These are phyloP conservation scores for Vaccinium vitisidaea DNA, from an alignment of 148 eudicot genomes.

Conservation along the genomic window DNA sequence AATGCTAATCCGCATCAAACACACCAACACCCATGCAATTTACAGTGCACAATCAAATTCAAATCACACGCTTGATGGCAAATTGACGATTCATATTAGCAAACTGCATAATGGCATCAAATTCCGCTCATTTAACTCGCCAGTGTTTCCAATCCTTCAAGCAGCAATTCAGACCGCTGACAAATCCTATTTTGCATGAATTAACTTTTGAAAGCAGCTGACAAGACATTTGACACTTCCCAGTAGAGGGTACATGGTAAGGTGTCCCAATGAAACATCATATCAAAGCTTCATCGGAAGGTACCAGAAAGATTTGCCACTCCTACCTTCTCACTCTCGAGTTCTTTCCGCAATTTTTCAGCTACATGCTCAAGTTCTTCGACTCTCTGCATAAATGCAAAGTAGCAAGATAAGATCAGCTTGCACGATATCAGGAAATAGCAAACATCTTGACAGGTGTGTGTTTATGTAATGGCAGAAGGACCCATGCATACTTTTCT, in stretches of 20 bases:
- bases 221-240: constrained; percentile 5
- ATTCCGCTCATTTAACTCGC: background rate
- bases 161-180: background rate
- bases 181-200: background rate
- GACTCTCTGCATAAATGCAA: constrained; percentile 43
- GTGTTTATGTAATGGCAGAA: background rate
- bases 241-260: background rate
- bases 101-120: constrained; percentile 11
- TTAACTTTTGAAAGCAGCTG: background rate
- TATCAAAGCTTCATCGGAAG: background rate
- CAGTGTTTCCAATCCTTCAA: background rate
- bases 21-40: background rate
- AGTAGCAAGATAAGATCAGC: constrained; percentile 18
- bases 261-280: background rate
- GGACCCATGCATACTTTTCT: constrained; percentile 42
- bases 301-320: constrained; percentile 10
- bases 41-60: background rate
- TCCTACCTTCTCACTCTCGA: constrained; percentile 89
- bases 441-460: background rate
- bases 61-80: background rate
- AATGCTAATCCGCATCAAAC: background rate
- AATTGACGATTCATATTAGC: background rate
- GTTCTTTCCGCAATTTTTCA: constrained; percentile 65
- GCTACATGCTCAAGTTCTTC: constrained; percentile 74
- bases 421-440: constrained; percentile 2